Percentiles rank a stretch among this genome's conserved stretches.
Conservation (phyloP, 2,329 filamentous ascomycete genomes). For the Ceratocystis diversiconidia region DNA sequence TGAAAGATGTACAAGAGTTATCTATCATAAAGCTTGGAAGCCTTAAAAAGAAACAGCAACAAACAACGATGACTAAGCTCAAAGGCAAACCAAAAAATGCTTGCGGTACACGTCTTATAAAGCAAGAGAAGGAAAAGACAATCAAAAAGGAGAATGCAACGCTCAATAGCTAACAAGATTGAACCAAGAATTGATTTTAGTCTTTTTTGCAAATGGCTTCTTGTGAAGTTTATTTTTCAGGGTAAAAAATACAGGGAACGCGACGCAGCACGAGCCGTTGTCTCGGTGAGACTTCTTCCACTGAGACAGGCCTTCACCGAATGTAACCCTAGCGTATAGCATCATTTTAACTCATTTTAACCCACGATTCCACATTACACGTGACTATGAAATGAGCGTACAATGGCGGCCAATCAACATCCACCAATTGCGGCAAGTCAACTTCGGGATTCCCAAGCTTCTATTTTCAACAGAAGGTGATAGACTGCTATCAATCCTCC, state of each 20-base stretch:
- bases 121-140: too few relatives aligned
- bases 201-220: not conserved
- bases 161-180: not conserved
- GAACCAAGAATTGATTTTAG: not conserved
- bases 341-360: not conserved
- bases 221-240: constrained; percentile 4
- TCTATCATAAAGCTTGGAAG: constrained; percentile 3
- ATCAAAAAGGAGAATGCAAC: not conserved
- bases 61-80: constrained; percentile 1
- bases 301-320: not conserved
- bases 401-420: constrained; percentile 8
- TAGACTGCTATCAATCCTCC: not conserved
- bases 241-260: not conserved
- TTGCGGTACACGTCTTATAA: too few relatives aligned
- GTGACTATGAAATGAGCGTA: not conserved
- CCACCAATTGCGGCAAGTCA: constrained; percentile 1
- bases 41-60: not conserved
- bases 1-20: not conserved
- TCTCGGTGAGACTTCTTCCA: not conserved
- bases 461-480: not conserved
- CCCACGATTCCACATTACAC: not conserved
- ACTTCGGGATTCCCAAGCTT: constrained; percentile 2
- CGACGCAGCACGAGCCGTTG: not conserved
- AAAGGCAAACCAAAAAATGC: not conserved
- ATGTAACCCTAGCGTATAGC: not conserved